Percentiles rank a stretch among this genome's conserved stretches.
Conservation (phyloP, 805 yeast genomes). For the Sugiyamaella marilandica region DNA sequence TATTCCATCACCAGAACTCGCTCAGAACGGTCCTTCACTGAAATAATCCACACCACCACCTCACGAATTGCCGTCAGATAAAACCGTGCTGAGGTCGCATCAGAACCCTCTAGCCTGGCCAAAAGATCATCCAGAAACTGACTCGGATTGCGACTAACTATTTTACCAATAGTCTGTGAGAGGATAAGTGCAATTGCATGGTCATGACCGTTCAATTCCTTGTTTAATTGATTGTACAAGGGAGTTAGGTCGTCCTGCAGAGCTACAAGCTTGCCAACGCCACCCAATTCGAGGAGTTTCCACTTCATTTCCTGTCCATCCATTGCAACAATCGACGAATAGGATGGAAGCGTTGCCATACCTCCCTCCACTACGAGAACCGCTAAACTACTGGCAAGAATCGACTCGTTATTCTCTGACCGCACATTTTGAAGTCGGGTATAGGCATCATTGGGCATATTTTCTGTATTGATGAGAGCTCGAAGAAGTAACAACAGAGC, state of each 20-base stretch:
- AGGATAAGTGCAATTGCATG: constrained; percentile 41
- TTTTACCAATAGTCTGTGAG: constrained; percentile 50
- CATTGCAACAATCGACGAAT: neutral
- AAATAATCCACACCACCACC: constrained; percentile 8
- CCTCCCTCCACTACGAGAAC: neutral
- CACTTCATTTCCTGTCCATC: constrained; percentile 29
- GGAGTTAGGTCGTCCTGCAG: constrained; percentile 36
- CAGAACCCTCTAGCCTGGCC: constrained; percentile 22
- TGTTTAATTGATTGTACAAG: constrained; percentile 34
- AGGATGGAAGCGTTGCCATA: neutral
- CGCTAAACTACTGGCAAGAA: neutral
- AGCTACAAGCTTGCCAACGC: constrained; percentile 37
- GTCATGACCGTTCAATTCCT: constrained; percentile 30
- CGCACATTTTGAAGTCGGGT: neutral
- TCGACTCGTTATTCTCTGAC: neutral
- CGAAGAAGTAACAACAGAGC: neutral
- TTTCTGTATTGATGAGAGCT: neutral
- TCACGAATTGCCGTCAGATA: constrained; percentile 35
- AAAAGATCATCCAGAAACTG: constrained; percentile 40
- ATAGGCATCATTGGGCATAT: neutral
- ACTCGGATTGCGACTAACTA: constrained; percentile 39
- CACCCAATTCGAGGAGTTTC: constrained; percentile 45
- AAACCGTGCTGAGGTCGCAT: constrained; percentile 22
- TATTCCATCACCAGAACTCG: neutral
- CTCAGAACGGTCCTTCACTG: neutral